A percentile compares a stretch with the other conserved stretches of the same genome.
Evolutionary conservation across 306 rosid species (phyloP).

Genomic region (Dicorynia guianensis): DNA sequence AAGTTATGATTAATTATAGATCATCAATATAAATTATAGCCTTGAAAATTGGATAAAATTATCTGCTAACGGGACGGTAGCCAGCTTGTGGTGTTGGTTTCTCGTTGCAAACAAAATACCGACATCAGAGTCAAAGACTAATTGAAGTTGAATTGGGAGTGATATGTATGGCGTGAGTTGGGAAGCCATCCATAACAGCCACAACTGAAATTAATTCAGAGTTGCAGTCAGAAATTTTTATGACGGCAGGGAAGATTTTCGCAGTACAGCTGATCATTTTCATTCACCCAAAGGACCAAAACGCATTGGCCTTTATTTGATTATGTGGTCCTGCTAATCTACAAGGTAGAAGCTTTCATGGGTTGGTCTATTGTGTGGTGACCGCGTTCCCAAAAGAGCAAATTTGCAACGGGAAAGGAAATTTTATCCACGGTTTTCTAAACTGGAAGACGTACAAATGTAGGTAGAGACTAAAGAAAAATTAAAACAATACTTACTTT

Average conservation of each 20-base stretch:
- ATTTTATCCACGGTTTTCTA: neutral
- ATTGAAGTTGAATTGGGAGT: no score
- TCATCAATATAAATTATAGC: no score
- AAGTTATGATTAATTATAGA: no score
- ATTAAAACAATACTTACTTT: no score
- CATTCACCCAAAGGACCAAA: neutral
- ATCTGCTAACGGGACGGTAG: no score
- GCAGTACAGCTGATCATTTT: neutral
- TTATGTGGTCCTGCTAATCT: neutral
- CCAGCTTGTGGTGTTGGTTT: no score
- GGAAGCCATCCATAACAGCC: neutral
- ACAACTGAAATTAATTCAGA: neutral
- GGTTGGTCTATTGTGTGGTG: slow-evolving; percentile 8
- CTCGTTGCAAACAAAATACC: no score
- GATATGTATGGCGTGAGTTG: no score
- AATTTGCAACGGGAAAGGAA: neutral
- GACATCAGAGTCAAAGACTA: no score
- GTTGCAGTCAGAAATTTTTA: slow-evolving; percentile 16
- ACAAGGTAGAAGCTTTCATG: neutral
- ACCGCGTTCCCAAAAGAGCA: neutral
- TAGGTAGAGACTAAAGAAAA: no score
- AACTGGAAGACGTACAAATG: no score
- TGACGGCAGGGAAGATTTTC: neutral
- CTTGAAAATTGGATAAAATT: no score
- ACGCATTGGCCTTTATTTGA: neutral